A percentile compares a stretch with the other conserved stretches of the same genome.
Conservation (phyloP, 2,329 filamentous ascomycete species). For the Exserohilum turcica region DNA sequence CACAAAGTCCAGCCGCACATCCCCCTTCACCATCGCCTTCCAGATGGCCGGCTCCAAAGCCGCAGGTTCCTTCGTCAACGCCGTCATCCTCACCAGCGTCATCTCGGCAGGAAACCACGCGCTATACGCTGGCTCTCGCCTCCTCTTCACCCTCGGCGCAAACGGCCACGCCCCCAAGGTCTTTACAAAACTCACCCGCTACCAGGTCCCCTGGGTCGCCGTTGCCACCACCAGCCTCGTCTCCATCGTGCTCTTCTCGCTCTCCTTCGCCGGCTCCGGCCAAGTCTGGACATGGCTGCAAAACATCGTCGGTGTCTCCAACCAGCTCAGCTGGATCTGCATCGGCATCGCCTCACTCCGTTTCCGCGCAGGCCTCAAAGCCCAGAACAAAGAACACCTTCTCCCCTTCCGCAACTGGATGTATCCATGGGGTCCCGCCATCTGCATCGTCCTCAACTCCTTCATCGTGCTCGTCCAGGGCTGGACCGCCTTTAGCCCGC, state of each 20-base stretch:
- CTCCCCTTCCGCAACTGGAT: slow-evolving; percentile 63
- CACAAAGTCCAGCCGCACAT: slow-evolving; percentile 49
- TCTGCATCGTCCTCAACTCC: slow-evolving; percentile 33
- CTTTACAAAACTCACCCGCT: slow-evolving; percentile 59
- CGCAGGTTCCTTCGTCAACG: slow-evolving; percentile 69
- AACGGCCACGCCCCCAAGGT: slow-evolving; percentile 73
- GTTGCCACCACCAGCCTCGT: slow-evolving; percentile 47
- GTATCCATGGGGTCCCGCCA: slow-evolving; percentile 58
- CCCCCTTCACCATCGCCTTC: slow-evolving; percentile 70
- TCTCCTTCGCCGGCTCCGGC: slow-evolving; percentile 50
- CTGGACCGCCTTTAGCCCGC: slow-evolving; percentile 59
- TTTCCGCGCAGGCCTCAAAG: slow-evolving; percentile 54
- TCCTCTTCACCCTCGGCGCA: slow-evolving; percentile 58
- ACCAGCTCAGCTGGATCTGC: slow-evolving; percentile 60
- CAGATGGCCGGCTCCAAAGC: slow-evolving; percentile 64
- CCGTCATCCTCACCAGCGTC: slow-evolving; percentile 66
- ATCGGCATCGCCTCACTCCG: slow-evolving; percentile 63
- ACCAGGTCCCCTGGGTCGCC: slow-evolving; percentile 49
- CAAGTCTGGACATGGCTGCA: slow-evolving; percentile 66
- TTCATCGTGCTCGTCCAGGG: slow-evolving; percentile 41
- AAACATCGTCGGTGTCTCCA: slow-evolving; percentile 66
- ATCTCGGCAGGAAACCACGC: slow-evolving; percentile 63
- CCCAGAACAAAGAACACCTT: slow-evolving; percentile 55
- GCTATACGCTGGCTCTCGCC: slow-evolving; percentile 61
- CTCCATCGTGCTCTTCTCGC: slow-evolving; percentile 48